Evolutionary conservation across 805 yeast species (phyloP).

Genomic region (Candida sanyiensis): DNA sequence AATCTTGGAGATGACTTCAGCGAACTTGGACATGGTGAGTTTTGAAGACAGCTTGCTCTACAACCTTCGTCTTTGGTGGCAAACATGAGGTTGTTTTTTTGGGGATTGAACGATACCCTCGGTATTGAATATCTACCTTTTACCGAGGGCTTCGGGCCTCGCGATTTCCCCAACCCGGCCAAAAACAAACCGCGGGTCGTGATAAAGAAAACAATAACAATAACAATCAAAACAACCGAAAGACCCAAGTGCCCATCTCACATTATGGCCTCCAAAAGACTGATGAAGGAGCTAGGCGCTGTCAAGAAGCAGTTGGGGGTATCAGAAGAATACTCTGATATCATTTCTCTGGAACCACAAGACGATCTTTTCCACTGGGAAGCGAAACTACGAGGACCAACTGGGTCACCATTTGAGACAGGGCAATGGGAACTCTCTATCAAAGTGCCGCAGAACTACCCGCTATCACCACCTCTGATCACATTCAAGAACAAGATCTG

Average conservation of each 20-base stretch:
- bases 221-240: background rate
- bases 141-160: background rate
- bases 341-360: slow-evolving; percentile 41
- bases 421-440: slow-evolving; percentile 49
- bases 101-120: background rate
- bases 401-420: slow-evolving; percentile 45
- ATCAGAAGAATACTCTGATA: slow-evolving; percentile 24
- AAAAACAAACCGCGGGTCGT: no score
- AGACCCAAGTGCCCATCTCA: no score
- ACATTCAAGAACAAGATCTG: slow-evolving; percentile 37
- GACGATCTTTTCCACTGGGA: slow-evolving; percentile 47
- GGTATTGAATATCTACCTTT: background rate
- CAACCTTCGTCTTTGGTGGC: slow-evolving; percentile 8
- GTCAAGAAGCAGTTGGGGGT: slow-evolving; percentile 27
- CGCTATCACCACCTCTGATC: slow-evolving; percentile 53
- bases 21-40: slow-evolving; percentile 34
- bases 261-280: slow-evolving; percentile 29
- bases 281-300: slow-evolving; percentile 32
- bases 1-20: slow-evolving; percentile 38
- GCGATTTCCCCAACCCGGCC: no score
- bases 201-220: background rate
- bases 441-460: slow-evolving; percentile 43
- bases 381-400: slow-evolving; percentile 46
- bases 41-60: background rate
- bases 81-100: slow-evolving; percentile 3